Evolutionary conservation across 345 rosid genomes (phyloP).

Genomic region (Carallia brachiata): DNA sequence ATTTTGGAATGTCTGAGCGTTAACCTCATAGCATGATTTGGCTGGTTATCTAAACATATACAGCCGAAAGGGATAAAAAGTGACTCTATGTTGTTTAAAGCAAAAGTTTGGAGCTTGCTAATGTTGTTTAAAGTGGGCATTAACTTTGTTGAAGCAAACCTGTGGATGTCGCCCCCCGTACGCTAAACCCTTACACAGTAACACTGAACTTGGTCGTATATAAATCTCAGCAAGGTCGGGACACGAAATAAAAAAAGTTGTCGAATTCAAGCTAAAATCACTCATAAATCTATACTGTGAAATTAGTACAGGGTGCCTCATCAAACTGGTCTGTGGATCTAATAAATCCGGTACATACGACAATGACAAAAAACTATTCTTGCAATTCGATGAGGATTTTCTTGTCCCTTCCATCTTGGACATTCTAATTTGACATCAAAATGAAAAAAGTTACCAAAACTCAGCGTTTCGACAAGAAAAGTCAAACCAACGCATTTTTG

Average conservation of each 20-base stretch:
- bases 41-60: slow-evolving; percentile 1
- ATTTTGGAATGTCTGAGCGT: too few species aligned
- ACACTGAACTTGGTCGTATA: neutral
- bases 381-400: slow-evolving; percentile 2
- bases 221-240: neutral
- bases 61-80: neutral
- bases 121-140: slow-evolving; percentile 25
- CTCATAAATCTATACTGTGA: neutral
- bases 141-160: slow-evolving; percentile 12
- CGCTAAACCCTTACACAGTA: neutral
- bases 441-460: neutral
- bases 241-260: slow-evolving; percentile 8
- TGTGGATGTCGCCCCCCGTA: slow-evolving; percentile 5
- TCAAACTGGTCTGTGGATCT: neutral
- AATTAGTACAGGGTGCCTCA: neutral
- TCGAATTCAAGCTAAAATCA: slow-evolving; percentile 4
- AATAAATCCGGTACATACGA: neutral
- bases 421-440: slow-evolving; percentile 15
- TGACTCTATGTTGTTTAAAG: slow-evolving; percentile 5
- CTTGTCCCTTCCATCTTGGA: slow-evolving; percentile 4
- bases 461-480: neutral
- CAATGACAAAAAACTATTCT: too few species aligned
- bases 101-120: slow-evolving; percentile 1
- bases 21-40: neutral
- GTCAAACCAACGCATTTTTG: neutral